Evolutionary conservation across 2,329 filamentous ascomycete species (phyloP), one percentile per base, ranked within the genome.

Genomic region (Colletotrichum sp.): DNA sequence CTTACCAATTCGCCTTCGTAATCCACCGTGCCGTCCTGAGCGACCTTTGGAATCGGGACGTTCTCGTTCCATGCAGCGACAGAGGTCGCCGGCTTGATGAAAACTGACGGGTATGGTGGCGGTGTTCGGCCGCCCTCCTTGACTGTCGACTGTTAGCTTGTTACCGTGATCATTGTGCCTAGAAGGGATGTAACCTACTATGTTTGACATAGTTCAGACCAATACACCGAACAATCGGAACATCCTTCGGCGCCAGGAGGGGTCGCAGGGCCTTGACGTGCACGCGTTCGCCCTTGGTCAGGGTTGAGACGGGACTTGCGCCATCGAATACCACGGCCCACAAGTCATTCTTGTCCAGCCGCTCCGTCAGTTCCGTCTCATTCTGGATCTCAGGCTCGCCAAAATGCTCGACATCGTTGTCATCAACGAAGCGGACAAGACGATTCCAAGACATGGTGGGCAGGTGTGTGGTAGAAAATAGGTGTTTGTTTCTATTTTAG

Each of bases 81-180:
- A 66, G 81, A 87, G 36, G 82, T 85, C 16, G 79, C 84, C 13
- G 84, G 86, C 84, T 91, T 91, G 79, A 89, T 89, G 81, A 90
- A 91, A 30, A 89, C 84, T 15, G 85, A 86, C 3, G 86, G 87
- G 73, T 84, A 88, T 1, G 89, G 88, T 0, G 89, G 89, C 0
- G 88, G 87, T 16, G 85, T 89, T 60, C 89, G 85, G 6, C 89
- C 88, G 18, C 87, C 88, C 82, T 91, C 89, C 75, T 87, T 84
- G 79, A 90, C 89, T 90, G 63, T 6, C 8, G 6, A 8, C 4
- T 10, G 15, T 67, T 16, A 5, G 9, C 18, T 0, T 30, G 4
- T 26, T 2, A 30, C 24, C 5, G 7, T 15, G 59, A 16, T 15
- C 34, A 15, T 52, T 24, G 2, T 3, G 55, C 6, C 5, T 13